These are phyloP conservation scores for Lippia alba DNA, from an alignment of 305 asterid genomes.

Conservation along the genomic window DNA sequence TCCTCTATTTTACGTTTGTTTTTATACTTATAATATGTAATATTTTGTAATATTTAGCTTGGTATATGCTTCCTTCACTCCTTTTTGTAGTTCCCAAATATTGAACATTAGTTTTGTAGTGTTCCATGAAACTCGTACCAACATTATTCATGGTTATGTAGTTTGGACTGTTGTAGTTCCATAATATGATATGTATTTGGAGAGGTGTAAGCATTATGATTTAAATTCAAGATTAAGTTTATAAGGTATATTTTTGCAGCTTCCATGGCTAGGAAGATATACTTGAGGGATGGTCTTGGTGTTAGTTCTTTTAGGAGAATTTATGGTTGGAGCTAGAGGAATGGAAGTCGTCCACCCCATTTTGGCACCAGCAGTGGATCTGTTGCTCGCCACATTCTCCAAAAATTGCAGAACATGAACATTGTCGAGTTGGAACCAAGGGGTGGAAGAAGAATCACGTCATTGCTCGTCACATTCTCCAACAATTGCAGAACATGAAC, in stretches of 20 bases:
- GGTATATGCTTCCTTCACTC: neutral
- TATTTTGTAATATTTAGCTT: neutral
- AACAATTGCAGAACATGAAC: slow-evolving; percentile 49
- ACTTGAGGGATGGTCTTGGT: slow-evolving; percentile 61
- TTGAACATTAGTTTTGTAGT: too few relatives aligned
- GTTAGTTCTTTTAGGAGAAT: slow-evolving; percentile 58
- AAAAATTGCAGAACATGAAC: slow-evolving; percentile 49
- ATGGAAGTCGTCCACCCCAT: slow-evolving; percentile 59
- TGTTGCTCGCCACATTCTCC: slow-evolving; percentile 58
- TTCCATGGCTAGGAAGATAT: slow-evolving; percentile 65
- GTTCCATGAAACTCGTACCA: too few relatives aligned
- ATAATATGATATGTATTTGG: neutral
- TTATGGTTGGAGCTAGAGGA: slow-evolving; percentile 65
- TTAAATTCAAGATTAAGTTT: neutral
- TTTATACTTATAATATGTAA: too few relatives aligned
- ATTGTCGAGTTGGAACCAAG: slow-evolving; percentile 52
- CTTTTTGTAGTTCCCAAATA: too few relatives aligned
- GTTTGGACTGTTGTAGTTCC: neutral
- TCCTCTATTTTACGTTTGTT: neutral
- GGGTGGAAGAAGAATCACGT: slow-evolving; percentile 67
- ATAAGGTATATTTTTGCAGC: slow-evolving; percentile 37
- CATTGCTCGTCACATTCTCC: slow-evolving; percentile 59
- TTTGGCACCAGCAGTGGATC: slow-evolving; percentile 61
- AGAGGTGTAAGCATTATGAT: too few relatives aligned
- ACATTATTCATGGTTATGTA: too few relatives aligned